Percentiles rank a stretch among this genome's conserved stretches.
Conservation (phyloP, 768 basidiomycete species). For the Leccinellum albellum region DNA sequence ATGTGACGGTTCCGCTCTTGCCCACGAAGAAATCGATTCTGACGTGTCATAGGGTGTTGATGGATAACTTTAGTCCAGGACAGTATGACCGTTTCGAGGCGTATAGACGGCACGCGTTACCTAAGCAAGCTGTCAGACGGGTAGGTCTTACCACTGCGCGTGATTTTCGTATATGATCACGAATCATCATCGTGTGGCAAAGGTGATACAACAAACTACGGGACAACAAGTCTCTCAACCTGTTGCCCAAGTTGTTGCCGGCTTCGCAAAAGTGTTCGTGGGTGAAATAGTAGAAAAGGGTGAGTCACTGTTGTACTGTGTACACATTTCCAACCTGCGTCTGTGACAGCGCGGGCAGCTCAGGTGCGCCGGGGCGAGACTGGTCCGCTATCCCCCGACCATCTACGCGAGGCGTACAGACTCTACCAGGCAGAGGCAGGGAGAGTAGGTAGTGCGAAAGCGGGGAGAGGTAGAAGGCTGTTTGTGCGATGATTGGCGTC, state of each 20-base stretch:
- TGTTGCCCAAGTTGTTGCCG: conserved; percentile 85
- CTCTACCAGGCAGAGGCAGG: conserved; percentile 80
- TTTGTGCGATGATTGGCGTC: conserved; percentile 53
- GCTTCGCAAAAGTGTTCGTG: conserved; percentile 88
- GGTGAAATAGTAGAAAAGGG: conserved; percentile 91
- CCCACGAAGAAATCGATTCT: background rate
- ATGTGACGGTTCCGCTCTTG: background rate
- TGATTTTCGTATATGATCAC: background rate
- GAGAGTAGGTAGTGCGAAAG: conserved; percentile 72
- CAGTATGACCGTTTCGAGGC: conserved; percentile 91
- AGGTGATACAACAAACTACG: conserved; percentile 82
- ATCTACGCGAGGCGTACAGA: conserved; percentile 85
- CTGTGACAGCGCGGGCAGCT: conserved; percentile 60
- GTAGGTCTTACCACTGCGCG: conserved; percentile 33
- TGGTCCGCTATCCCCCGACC: conserved; percentile 83
- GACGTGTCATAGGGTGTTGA: conserved; percentile 57
- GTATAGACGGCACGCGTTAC: conserved; percentile 77
- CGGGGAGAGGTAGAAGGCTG: conserved; percentile 63
- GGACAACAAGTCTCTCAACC: conserved; percentile 83
- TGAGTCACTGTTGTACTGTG: conserved; percentile 20
- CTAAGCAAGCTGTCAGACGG: conserved; percentile 80
- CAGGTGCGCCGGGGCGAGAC: conserved; percentile 68
- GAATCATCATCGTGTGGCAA: background rate
- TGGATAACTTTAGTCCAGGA: conserved; percentile 80
- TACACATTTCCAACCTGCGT: background rate